phyloP scores from a whole-genome alignment of 805 yeast genomes.

The Myxozyma melibiosi region DNA sequence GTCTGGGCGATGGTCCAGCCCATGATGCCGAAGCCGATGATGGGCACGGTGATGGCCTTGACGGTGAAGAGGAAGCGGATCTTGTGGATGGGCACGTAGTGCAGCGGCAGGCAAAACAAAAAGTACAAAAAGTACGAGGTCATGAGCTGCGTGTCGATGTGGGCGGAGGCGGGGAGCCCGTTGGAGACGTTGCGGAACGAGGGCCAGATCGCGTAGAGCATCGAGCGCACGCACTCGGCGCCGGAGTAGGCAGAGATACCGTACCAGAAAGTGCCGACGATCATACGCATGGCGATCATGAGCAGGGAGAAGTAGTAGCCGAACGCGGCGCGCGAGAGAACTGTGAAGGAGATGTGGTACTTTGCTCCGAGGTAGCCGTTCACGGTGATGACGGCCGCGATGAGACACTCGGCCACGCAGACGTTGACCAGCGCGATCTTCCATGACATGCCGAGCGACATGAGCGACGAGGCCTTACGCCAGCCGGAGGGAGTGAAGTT shows the following conservation, averaged over 20 bases:
- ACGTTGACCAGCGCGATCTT: slow-evolving; percentile 28
- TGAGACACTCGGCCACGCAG: slow-evolving; percentile 44
- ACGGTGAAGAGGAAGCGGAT: slow-evolving; percentile 33
- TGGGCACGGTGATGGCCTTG: slow-evolving; percentile 32
- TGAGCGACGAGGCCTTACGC: slow-evolving; percentile 34
- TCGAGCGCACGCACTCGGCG: slow-evolving; percentile 75
- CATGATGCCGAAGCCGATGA: slow-evolving; percentile 35
- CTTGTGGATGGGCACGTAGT: slow-evolving; percentile 32
- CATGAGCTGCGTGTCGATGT: slow-evolving; percentile 36
- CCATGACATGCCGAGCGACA: slow-evolving; percentile 34
- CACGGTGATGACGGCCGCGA: slow-evolving; percentile 67
- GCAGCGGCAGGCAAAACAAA: slow-evolving; percentile 32
- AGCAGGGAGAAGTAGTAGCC: slow-evolving; percentile 81
- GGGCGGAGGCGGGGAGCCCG: slow-evolving; percentile 58
- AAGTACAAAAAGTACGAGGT: slow-evolving; percentile 36
- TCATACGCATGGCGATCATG: slow-evolving; percentile 73
- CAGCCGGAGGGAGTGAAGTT: slow-evolving; percentile 32
- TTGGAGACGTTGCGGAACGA: slow-evolving; percentile 45
- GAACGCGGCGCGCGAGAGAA: slow-evolving; percentile 75
- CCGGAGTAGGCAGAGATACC: slow-evolving; percentile 86
- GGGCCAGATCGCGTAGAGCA: slow-evolving; percentile 76
- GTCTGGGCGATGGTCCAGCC: slow-evolving; percentile 57
- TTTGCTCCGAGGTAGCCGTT: slow-evolving; percentile 77
- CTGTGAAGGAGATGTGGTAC: slow-evolving; percentile 85
- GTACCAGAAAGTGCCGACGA: slow-evolving; percentile 86